Evolutionary conservation across 768 basidiomycete genomes (phyloP).

Genomic region (Collybia nuda): DNA sequence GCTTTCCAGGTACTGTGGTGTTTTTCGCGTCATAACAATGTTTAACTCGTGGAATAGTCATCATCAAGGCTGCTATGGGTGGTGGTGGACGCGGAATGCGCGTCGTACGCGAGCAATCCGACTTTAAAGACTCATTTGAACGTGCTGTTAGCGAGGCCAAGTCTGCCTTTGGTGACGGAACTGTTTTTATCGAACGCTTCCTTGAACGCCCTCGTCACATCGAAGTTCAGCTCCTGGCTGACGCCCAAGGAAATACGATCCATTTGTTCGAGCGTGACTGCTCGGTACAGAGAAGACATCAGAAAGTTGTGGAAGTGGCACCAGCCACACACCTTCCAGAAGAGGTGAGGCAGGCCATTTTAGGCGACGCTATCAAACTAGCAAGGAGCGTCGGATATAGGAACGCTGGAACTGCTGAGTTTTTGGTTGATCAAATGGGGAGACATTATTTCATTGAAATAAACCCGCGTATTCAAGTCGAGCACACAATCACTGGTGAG

Average conservation of each 20-base stretch:
- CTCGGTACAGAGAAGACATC: slow-evolving; percentile 96
- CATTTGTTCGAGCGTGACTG: slow-evolving; percentile 99
- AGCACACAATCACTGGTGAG: slow-evolving; percentile 96
- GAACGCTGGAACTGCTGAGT: slow-evolving; percentile 98
- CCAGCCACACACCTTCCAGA: slow-evolving; percentile 94
- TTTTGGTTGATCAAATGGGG: slow-evolving; percentile 95
- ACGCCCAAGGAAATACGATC: slow-evolving; percentile 89
- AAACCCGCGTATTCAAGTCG: slow-evolving; percentile 99
- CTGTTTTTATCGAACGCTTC: slow-evolving; percentile 98
- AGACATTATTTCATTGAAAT: slow-evolving; percentile 99
- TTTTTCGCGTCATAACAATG: not conserved
- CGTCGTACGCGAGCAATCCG: slow-evolving; percentile 91
- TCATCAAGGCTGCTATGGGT: slow-evolving; percentile 99
- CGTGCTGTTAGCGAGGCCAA: slow-evolving; percentile 95
- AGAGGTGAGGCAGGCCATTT: slow-evolving; percentile 84
- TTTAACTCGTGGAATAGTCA: slow-evolving; percentile 53
- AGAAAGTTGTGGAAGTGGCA: slow-evolving; percentile 98
- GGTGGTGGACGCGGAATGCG: slow-evolving; percentile 99
- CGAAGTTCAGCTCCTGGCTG: slow-evolving; percentile 94
- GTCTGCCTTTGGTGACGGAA: slow-evolving; percentile 96
- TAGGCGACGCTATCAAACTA: slow-evolving; percentile 89
- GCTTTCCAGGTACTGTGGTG: slow-evolving; percentile 73
- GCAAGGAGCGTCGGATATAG: slow-evolving; percentile 92
- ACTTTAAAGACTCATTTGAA: slow-evolving; percentile 87
- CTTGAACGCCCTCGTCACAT: slow-evolving; percentile 97